Evolutionary conservation across 441 rosid species (phyloP), one percentile per base, ranked within the genome.

Genomic region (Brassica hybrid): DNA sequence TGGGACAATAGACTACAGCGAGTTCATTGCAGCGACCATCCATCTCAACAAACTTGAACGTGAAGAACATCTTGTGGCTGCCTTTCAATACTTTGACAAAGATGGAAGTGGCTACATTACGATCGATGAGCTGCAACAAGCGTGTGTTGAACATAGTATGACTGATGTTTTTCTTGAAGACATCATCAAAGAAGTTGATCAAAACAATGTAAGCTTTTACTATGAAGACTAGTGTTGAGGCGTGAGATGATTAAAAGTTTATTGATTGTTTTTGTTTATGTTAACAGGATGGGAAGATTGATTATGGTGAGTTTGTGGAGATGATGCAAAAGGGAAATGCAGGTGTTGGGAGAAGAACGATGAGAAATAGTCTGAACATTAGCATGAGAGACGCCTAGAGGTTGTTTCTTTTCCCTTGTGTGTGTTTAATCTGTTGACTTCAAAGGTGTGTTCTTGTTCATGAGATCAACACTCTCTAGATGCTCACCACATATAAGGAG

Each of bases 321-420:
- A 92, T 94, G 99, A 94, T 94, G 98, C 97, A 88, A 84, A 94
- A 92, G 81, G 97, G 98, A 41, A 91, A 91, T 70, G 89, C 87
- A 4, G 99, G 98, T 74, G 72, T 96, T 67, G 99, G 98, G n/a
- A 90, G 99, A 86, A 85, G 99, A 83, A 94, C 99, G 1, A 89
- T 91, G 89, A 82, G 97, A 62, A 94, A 96, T 84, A 94, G 97
- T 83, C 78, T 96, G 36, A 94, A 92, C 82, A 90, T 94, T 81
- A 96, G 94, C 84, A 91, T 89, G 92, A 90, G 97, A 85, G 97
- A 90, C 72, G 85, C 86, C 0, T 78, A 78, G 74, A 66, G 25
- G 3, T n/a, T n/a, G n/a, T n/a, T n/a, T n/a, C n/a, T n/a, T n/a
- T n/a, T n/a, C n/a, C n/a, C n/a, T n/a, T 19, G 57, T 50, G 8